Evolutionary conservation across 2,329 filamentous ascomycete genomes (phyloP).

Genomic region (Fusarium graminum): DNA sequence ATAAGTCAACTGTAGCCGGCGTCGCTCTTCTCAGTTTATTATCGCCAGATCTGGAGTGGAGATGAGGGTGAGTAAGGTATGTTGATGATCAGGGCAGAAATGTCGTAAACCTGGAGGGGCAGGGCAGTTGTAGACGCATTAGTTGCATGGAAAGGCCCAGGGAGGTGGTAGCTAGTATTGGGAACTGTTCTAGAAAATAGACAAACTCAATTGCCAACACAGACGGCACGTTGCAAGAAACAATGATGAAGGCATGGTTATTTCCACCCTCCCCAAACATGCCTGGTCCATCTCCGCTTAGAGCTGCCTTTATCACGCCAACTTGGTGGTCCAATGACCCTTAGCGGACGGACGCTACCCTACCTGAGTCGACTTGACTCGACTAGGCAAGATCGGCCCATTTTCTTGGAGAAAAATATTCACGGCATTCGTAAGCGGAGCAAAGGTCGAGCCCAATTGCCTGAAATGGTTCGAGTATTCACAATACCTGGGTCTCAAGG

Average conservation of each 20-base stretch:
- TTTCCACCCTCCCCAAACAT: conserved; percentile 8
- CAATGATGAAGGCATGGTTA: neutral
- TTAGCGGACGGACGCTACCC: conserved; percentile 4
- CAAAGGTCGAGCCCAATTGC: neutral
- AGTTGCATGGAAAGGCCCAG: no score
- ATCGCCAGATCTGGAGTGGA: conserved; percentile 3
- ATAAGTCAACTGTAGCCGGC: conserved; percentile 45
- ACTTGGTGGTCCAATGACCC: neutral
- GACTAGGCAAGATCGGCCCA: conserved; percentile 1
- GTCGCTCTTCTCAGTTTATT: neutral
- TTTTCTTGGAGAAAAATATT: neutral
- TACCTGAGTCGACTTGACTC: neutral
- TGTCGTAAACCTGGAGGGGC: conserved; percentile 9
- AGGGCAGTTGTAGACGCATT: conserved; percentile 26
- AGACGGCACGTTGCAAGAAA: neutral
- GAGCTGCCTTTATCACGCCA: conserved; percentile 3
- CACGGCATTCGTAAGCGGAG: conserved; percentile 6
- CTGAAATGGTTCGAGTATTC: no score
- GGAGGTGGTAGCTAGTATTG: no score
- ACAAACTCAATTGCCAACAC: neutral
- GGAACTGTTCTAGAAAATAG: neutral
- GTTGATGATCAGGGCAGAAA: neutral
- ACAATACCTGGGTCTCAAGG: no score
- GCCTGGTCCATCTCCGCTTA: conserved; percentile 20
- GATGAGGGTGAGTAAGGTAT: conserved; percentile 1